Evolutionary conservation across 2,329 filamentous ascomycete species (phyloP).

Genomic region (Zymoseptoria ardabiliae): DNA sequence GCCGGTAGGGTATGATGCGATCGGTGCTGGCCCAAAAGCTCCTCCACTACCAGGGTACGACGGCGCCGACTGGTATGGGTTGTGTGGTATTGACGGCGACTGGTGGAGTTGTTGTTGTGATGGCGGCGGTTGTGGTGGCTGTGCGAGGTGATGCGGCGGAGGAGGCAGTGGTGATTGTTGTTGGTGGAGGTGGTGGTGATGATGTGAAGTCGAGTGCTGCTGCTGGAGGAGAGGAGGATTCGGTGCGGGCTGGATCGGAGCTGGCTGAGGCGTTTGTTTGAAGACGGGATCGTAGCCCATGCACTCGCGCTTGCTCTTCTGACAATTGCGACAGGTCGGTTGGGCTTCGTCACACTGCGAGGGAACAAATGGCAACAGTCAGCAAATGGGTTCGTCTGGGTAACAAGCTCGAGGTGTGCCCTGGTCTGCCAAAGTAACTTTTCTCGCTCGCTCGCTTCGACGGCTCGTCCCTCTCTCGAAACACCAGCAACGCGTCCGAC

Average conservation of each 20-base stretch:
- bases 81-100: background rate
- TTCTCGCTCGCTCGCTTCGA: slow-evolving; percentile 11
- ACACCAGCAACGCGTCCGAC: background rate
- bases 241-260: slow-evolving; percentile 64
- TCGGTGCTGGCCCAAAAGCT: slow-evolving; percentile 9
- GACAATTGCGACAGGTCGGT: slow-evolving; percentile 83
- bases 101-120: background rate
- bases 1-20: background rate
- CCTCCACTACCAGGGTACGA: slow-evolving; percentile 13
- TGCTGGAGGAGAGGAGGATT: slow-evolving; percentile 36
- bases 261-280: slow-evolving; percentile 62
- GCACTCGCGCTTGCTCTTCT: slow-evolving; percentile 82
- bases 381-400: background rate
- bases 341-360: slow-evolving; percentile 89
- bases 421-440: slow-evolving; percentile 6
- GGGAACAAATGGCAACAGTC: background rate
- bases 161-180: slow-evolving; percentile 2
- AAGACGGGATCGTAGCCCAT: slow-evolving; percentile 83
- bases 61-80: slow-evolving; percentile 3
- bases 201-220: slow-evolving; percentile 13
- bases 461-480: slow-evolving; percentile 2
- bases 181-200: slow-evolving; percentile 25
- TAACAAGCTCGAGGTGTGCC: slow-evolving; percentile 3
- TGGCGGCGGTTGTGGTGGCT: background rate
- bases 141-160: background rate